phyloP scores from a whole-genome alignment of 75 land plant species.

The Selaginella moellendorffii region DNA sequence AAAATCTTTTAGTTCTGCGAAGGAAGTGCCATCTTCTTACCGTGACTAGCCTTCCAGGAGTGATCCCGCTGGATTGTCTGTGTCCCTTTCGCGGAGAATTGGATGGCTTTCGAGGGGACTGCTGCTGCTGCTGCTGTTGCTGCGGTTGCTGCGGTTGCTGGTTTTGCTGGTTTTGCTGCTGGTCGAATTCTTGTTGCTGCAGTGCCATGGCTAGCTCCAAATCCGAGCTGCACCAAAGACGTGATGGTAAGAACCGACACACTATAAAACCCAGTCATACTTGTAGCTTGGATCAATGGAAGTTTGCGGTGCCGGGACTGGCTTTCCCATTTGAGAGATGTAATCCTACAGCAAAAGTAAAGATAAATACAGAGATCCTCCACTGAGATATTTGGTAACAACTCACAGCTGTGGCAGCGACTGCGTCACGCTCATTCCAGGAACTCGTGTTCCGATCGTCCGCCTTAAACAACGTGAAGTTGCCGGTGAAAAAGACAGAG shows the following conservation, averaged over 20 bases:
- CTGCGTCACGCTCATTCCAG: conserved; percentile 73
- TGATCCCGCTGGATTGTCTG: too few species aligned
- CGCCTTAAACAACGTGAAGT: conserved; percentile 51
- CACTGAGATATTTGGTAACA: neutral
- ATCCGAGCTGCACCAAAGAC: conserved; percentile 60
- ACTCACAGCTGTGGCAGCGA: conserved; percentile 64
- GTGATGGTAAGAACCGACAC: too few species aligned
- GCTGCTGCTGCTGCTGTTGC: conserved; percentile 21
- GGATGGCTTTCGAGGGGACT: conserved; percentile 4
- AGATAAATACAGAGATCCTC: neutral
- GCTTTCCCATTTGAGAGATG: neutral
- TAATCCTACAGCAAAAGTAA: neutral
- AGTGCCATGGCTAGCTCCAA: conserved; percentile 72
- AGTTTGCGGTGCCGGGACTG: neutral
- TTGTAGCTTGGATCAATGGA: neutral
- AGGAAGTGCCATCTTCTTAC: too few species aligned
- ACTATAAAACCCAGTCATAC: neutral
- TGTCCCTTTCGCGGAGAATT: neutral
- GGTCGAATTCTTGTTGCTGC: conserved; percentile 86
- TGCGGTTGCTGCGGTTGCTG: conserved; percentile 10
- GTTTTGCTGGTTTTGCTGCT: conserved; percentile 23
- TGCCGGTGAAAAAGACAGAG: conserved; percentile 56
- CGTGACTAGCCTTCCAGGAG: too few species aligned
- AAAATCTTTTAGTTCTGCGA: too few species aligned
- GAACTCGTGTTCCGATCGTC: conserved; percentile 23